Evolutionary conservation across 2,329 filamentous ascomycete species (phyloP).

Genomic region (Talaromyces sp.): DNA sequence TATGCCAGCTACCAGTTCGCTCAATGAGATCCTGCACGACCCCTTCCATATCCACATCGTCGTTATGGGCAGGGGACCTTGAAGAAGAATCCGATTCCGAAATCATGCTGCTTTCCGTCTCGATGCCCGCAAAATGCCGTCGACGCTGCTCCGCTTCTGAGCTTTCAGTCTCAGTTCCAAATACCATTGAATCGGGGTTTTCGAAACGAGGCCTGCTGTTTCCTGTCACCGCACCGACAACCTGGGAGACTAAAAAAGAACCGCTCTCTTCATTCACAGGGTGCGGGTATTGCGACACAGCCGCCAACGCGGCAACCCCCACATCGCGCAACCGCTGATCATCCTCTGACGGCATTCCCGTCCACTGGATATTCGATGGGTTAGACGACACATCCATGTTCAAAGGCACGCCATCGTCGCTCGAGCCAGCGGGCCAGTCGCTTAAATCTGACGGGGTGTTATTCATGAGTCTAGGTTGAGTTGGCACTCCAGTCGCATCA

Average conservation of each 20-base stretch:
- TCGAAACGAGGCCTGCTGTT: background rate
- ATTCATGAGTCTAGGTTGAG: constrained; percentile 22
- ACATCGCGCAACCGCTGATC: constrained; percentile 25
- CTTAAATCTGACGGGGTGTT: constrained; percentile 7
- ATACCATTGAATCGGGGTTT: background rate
- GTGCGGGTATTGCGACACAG: constrained; percentile 32
- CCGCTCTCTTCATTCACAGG: constrained; percentile 21
- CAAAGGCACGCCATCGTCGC: background rate
- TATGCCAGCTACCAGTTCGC: constrained; percentile 15
- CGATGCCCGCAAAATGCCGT: background rate
- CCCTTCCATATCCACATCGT: constrained; percentile 21
- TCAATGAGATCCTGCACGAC: constrained; percentile 24
- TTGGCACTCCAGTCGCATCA: constrained; percentile 16
- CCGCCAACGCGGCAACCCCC: constrained; percentile 33
- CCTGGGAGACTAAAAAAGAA: constrained; percentile 28
- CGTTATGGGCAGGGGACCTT: constrained; percentile 13
- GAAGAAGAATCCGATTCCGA: constrained; percentile 25
- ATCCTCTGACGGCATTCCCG: constrained; percentile 18
- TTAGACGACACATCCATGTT: constrained; percentile 5
- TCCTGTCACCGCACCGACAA: constrained; percentile 32
- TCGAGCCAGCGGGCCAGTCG: background rate
- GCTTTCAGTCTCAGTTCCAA: background rate
- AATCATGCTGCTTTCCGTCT: constrained; percentile 1
- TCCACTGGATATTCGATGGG: background rate
- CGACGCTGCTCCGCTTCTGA: background rate